These are phyloP conservation scores for Zostera marina DNA, from an alignment of 116 monocot species.

Conservation along the genomic window DNA sequence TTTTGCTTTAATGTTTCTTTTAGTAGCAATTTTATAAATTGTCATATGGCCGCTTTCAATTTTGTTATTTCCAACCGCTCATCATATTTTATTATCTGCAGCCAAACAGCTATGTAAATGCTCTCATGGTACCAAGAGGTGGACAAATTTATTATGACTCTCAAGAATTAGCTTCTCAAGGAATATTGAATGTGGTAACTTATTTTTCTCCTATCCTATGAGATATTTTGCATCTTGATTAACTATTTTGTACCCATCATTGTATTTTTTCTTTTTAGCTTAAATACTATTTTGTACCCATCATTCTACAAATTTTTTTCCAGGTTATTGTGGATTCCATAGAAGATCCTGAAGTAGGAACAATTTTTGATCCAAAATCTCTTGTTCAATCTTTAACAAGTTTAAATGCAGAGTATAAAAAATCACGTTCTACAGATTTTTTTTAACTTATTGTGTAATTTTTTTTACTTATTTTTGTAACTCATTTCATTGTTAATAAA, in stretches of 20 bases:
- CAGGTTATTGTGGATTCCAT: slow-evolving; percentile 19
- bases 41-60: too few relatives aligned
- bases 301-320: not conserved
- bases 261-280: too few relatives aligned
- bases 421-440: not conserved
- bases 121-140: slow-evolving; percentile 64
- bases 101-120: slow-evolving; percentile 66
- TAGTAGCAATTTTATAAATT: too few relatives aligned
- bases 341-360: slow-evolving; percentile 10
- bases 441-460: too few relatives aligned
- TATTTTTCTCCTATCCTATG: not conserved
- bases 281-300: too few relatives aligned
- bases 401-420: slow-evolving; percentile 7
- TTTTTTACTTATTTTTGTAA: too few relatives aligned
- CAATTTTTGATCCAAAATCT: slow-evolving; percentile 14
- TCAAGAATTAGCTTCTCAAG: slow-evolving; percentile 42
- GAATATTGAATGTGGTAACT: slow-evolving; percentile 70
- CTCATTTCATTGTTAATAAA: too few relatives aligned
- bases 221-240: not conserved
- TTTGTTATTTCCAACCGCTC: too few relatives aligned
- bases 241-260: not conserved
- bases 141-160: slow-evolving; percentile 48
- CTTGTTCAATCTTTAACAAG: slow-evolving; percentile 11
- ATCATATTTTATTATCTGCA: slow-evolving; percentile 15
- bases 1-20: not conserved